Percentiles rank a stretch among this genome's conserved stretches.
phyloP scores from a whole-genome alignment of 768 basidiomycete genomes.

The Tricholoma sp. region DNA sequence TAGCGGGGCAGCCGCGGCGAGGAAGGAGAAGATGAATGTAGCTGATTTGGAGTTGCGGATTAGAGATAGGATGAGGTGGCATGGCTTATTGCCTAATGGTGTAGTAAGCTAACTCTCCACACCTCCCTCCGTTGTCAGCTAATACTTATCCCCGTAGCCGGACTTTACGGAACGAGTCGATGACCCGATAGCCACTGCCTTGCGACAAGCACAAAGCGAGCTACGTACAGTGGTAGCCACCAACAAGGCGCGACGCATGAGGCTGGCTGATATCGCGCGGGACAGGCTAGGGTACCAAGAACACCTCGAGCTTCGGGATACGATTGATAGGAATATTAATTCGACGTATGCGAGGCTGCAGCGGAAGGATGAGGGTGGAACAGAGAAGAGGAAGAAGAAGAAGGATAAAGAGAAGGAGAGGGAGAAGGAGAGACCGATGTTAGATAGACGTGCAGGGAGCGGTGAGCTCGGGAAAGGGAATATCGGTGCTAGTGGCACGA shows the following conservation, averaged over 20 bases:
- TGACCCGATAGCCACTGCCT: conserved; percentile 88
- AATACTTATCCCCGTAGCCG: conserved; percentile 38
- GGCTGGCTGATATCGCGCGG: conserved; percentile 70
- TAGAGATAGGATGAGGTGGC: conserved; percentile 70
- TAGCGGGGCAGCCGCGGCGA: conserved; percentile 70
- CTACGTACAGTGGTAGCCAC: conserved; percentile 69
- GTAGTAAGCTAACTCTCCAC: conserved; percentile 46
- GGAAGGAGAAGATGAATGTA: conserved; percentile 71
- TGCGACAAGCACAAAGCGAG: conserved; percentile 83
- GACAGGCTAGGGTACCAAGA: conserved; percentile 91
- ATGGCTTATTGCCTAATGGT: conserved; percentile 56
- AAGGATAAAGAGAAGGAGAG: conserved; percentile 3
- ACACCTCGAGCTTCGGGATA: conserved; percentile 78
- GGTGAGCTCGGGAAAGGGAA: not conserved
- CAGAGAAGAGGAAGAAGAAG: conserved; percentile 75
- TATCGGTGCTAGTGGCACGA: not conserved
- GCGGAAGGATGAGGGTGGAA: conserved; percentile 74
- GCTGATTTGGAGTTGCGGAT: conserved; percentile 74
- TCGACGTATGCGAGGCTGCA: conserved; percentile 72
- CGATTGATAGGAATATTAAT: conserved; percentile 81
- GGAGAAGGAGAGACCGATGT: conserved; percentile 12
- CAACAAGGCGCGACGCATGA: conserved; percentile 79
- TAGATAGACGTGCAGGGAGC: not conserved
- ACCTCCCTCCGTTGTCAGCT: not conserved
- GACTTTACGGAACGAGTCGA: conserved; percentile 78